Conservation (phyloP, 495 filamentous ascomycete genomes). For the Annulohypoxylon moriforme region DNA sequence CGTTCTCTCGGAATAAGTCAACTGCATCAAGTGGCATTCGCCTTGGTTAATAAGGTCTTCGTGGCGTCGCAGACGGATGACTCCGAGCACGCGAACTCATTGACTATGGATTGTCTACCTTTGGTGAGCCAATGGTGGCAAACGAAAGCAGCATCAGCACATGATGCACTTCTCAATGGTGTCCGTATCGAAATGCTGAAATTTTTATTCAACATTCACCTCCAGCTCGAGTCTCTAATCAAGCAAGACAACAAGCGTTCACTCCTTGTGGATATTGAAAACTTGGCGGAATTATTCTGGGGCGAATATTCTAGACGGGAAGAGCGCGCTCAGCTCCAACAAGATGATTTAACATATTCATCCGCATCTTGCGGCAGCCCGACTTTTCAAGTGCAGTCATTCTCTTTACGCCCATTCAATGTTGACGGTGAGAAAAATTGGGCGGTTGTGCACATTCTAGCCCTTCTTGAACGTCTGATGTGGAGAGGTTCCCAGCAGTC, state of each 20-base stretch:
- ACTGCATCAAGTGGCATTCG: slow-evolving; percentile 77
- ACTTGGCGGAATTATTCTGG: slow-evolving; percentile 70
- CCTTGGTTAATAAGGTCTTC: slow-evolving; percentile 77
- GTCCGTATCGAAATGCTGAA: slow-evolving; percentile 71
- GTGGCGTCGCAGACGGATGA: slow-evolving; percentile 73
- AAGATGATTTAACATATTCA: slow-evolving; percentile 76
- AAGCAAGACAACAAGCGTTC: slow-evolving; percentile 42
- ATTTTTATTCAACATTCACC: slow-evolving; percentile 73
- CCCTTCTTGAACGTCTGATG: slow-evolving; percentile 60
- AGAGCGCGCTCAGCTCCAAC: slow-evolving; percentile 77
- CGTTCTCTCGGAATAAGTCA: slow-evolving; percentile 66
- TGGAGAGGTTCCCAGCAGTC: slow-evolving; percentile 47
- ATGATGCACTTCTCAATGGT: slow-evolving; percentile 75
- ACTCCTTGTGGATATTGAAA: slow-evolving; percentile 56
- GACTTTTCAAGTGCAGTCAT: slow-evolving; percentile 52
- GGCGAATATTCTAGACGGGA: slow-evolving; percentile 77
- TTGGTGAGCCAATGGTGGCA: slow-evolving; percentile 79
- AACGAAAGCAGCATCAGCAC: slow-evolving; percentile 68
- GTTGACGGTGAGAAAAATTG: slow-evolving; percentile 63
- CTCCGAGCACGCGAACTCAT: slow-evolving; percentile 66
- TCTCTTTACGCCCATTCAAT: slow-evolving; percentile 61
- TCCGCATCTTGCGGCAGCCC: slow-evolving; percentile 50
- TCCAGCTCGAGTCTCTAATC: slow-evolving; percentile 63
- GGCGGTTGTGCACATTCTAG: slow-evolving; percentile 63
- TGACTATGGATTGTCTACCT: slow-evolving; percentile 72